Conservation (phyloP, 2,329 filamentous ascomycete genomes). For the Cercospora zeina region DNA sequence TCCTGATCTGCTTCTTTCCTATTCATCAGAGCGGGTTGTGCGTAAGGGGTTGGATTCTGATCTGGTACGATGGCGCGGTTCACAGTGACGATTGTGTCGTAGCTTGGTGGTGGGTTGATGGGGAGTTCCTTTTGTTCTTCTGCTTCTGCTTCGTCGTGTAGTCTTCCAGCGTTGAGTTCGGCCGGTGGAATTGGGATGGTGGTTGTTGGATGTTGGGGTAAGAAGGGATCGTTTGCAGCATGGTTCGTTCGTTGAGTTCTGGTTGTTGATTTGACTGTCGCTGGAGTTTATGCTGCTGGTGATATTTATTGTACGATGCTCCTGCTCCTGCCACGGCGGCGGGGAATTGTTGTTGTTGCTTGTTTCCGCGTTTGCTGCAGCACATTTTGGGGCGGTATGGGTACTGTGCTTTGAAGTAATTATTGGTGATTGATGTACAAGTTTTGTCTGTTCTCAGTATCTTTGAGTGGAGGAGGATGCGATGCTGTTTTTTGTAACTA, state of each 20-base stretch:
- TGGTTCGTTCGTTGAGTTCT: neutral
- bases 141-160: neutral
- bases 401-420: neutral
- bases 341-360: neutral
- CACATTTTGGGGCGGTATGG: neutral
- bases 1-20: neutral
- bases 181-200: neutral
- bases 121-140: conserved; percentile 10
- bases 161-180: neutral
- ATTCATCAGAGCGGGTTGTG: neutral
- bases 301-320: conserved; percentile 20
- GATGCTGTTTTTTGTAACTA: too few relatives aligned
- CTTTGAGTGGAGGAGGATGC: neutral
- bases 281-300: conserved; percentile 20
- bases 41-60: neutral
- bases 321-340: neutral
- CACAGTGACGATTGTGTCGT: conserved; percentile 12
- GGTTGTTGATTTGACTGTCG: neutral
- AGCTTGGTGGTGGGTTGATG: conserved; percentile 28
- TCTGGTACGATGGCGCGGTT: conserved; percentile 13
- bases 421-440: neutral
- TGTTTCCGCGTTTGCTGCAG: neutral
- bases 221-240: neutral
- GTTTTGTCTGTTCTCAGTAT: neutral
- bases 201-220: neutral